Percentiles rank a stretch among this genome's conserved stretches.
phyloP scores from a whole-genome alignment of 208 protist species.

The Vickermania ingenoplastis region DNA sequence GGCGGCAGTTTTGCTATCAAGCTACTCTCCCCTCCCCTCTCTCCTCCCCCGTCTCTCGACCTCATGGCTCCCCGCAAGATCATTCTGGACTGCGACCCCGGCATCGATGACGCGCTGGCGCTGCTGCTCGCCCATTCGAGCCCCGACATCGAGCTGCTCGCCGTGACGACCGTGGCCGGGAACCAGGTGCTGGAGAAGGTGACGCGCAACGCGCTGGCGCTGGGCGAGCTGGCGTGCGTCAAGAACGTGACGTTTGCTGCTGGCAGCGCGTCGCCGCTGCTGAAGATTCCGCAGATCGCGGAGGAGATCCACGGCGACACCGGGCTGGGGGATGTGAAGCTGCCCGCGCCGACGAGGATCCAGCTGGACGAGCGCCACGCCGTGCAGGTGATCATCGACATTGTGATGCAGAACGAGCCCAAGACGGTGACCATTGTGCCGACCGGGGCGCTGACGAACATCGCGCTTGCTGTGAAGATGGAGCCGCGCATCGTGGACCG shows the following conservation, averaged over 20 bases:
- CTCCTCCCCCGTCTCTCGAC: neutral
- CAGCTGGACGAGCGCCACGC: no score
- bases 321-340: slow-evolving; percentile 52
- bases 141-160: slow-evolving; percentile 57
- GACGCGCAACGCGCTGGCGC: slow-evolving; percentile 44
- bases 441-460: slow-evolving; percentile 70
- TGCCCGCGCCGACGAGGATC: no score
- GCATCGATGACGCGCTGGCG: slow-evolving; percentile 75
- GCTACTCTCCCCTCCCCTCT: neutral
- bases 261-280: slow-evolving; percentile 31
- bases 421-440: slow-evolving; percentile 43
- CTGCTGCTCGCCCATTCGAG: slow-evolving; percentile 57
- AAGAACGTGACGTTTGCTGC: slow-evolving; percentile 33
- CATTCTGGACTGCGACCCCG: slow-evolving; percentile 81
- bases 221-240: slow-evolving; percentile 28
- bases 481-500: slow-evolving; percentile 65
- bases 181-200: slow-evolving; percentile 82
- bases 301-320: slow-evolving; percentile 68
- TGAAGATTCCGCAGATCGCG: slow-evolving; percentile 21
- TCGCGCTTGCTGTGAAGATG: slow-evolving; percentile 45
- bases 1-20: neutral
- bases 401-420: slow-evolving; percentile 40
- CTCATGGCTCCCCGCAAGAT: slow-evolving; percentile 30
- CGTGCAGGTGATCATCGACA: slow-evolving; percentile 38
- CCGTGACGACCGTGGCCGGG: slow-evolving; percentile 68